Percentiles rank a stretch among this genome's conserved stretches.
These are phyloP conservation scores for Fusarium succisae DNA, from an alignment of 2,329 filamentous ascomycete species.

Conservation along the genomic window DNA sequence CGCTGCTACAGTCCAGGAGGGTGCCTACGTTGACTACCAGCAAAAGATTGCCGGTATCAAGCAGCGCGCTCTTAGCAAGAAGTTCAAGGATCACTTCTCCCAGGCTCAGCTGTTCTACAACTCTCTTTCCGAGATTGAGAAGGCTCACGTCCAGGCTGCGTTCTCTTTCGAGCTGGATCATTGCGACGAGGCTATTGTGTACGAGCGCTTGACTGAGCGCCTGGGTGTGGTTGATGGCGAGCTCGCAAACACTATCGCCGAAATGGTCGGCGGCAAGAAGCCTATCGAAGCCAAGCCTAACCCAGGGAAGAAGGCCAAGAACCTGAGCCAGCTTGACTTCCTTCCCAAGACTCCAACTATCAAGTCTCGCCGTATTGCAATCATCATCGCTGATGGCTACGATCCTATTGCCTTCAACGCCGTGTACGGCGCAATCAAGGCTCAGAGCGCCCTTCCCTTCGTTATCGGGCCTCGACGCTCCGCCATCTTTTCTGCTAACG, in stretches of 20 bases:
- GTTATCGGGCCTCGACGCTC: constrained; percentile 77
- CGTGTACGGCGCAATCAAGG: constrained; percentile 70
- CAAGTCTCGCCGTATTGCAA: constrained; percentile 74
- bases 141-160: constrained; percentile 75
- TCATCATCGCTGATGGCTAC: constrained; percentile 82
- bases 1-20: constrained; percentile 69
- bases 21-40: constrained; percentile 73
- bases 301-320: constrained; percentile 73
- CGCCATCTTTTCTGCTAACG: constrained; percentile 69
- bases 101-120: constrained; percentile 89
- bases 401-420: constrained; percentile 72
- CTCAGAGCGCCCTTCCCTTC: constrained; percentile 72
- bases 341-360: constrained; percentile 72
- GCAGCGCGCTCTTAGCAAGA: constrained; percentile 71
- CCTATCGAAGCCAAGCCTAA: constrained; percentile 67
- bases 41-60: constrained; percentile 76
- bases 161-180: constrained; percentile 83
- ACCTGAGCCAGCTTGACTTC: constrained; percentile 75
- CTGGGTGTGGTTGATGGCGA: constrained; percentile 77
- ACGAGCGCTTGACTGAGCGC: constrained; percentile 73
- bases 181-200: constrained; percentile 81
- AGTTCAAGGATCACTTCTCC: constrained; percentile 80
- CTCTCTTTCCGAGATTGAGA: constrained; percentile 74
- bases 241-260: constrained; percentile 74
- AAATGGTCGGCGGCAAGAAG: constrained; percentile 72